A percentile compares a stretch with the other conserved stretches of the same genome.
Evolutionary conservation across 257 asterid genomes (phyloP).

Genomic region (Ajuga chamaepitys): DNA sequence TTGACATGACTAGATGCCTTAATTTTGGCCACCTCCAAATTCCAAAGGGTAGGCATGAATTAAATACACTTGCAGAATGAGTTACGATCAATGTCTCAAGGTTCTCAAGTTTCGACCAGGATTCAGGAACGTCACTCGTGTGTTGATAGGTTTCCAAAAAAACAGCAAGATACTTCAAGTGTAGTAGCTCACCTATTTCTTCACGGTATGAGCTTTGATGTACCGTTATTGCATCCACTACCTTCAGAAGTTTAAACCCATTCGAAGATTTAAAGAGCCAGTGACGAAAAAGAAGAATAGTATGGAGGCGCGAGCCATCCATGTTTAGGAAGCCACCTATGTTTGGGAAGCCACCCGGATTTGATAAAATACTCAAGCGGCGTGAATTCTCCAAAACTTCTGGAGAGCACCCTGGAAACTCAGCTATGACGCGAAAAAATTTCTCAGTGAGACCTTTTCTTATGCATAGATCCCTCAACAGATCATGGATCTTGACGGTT

Average conservation of each 20-base stretch:
- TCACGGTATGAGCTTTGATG: background rate
- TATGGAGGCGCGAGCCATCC: background rate
- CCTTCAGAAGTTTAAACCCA: background rate
- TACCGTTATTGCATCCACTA: background rate
- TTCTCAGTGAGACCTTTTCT: too few relatives aligned
- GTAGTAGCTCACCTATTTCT: background rate
- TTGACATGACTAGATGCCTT: background rate
- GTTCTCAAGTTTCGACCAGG: too few relatives aligned
- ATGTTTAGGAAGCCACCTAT: background rate
- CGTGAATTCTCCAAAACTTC: background rate
- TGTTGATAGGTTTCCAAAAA: background rate
- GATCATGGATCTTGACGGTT: too few relatives aligned
- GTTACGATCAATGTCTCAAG: background rate
- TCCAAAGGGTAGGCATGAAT: background rate
- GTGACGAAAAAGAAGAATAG: background rate
- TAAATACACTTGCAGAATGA: too few relatives aligned
- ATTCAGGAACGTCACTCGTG: background rate
- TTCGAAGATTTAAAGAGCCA: background rate
- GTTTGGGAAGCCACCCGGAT: background rate
- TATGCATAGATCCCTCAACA: too few relatives aligned
- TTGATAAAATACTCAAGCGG: too few relatives aligned
- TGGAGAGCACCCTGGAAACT: too few relatives aligned
- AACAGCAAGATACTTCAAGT: background rate
- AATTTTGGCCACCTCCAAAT: slow-evolving; percentile 7
- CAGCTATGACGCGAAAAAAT: too few relatives aligned